These are phyloP conservation scores for Carex myosuroides DNA, from an alignment of 176 grass and related monocot genomes.

Conservation along the genomic window DNA sequence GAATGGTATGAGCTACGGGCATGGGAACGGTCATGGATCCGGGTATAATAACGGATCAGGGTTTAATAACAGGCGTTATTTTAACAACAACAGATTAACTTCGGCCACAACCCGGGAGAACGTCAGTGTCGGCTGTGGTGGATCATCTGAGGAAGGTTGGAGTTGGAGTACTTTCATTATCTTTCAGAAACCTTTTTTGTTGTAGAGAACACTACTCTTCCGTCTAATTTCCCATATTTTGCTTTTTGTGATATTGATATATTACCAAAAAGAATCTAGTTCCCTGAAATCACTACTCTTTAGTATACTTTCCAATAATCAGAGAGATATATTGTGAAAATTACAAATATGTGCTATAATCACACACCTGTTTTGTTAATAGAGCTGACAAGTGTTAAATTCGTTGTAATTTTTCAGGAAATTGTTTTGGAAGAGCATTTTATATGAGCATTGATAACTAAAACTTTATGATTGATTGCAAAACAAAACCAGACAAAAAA, in stretches of 20 bases:
- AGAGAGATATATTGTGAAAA: not conserved
- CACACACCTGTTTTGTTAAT: not conserved
- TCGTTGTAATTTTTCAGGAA: not conserved
- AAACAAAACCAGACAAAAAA: not conserved
- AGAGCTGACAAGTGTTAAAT: not conserved
- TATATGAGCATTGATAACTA: not conserved
- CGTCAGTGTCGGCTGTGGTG: not conserved
- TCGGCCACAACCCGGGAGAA: not conserved
- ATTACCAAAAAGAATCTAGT: not conserved
- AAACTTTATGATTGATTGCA: not conserved
- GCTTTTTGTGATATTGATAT: not conserved
- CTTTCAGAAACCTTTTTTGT: not conserved
- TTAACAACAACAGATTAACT: not conserved
- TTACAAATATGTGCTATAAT: not conserved
- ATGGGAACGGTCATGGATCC: slow-evolving; percentile 25
- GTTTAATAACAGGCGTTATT: not conserved
- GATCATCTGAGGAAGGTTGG: slow-evolving; percentile 3
- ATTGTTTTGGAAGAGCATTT: not conserved
- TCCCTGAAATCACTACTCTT: not conserved
- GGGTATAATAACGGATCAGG: slow-evolving; percentile 19
- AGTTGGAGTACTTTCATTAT: not conserved
- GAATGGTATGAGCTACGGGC: slow-evolving; percentile 7
- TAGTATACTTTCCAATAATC: not conserved
- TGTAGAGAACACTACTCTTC: not conserved
- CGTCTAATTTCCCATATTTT: not conserved